Base-by-base conservation (phyloP, 371 early-diverging fungal species). In the Apophysomyces variabilis region DNA sequence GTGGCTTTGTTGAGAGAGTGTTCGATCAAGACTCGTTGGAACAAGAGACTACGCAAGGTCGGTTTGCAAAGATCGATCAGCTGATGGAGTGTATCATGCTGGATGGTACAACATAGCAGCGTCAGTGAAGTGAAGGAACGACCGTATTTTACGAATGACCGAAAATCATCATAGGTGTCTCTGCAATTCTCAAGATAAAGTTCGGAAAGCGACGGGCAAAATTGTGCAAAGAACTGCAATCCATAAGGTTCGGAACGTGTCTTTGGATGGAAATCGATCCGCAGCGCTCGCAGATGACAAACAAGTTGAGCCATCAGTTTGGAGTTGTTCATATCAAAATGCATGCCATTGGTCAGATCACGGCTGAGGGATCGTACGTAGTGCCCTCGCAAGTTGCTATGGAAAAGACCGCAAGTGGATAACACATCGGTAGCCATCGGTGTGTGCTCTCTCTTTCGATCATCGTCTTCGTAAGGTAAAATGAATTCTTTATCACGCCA, bases 401-500 rank as follows among this genome's bases (percentile, higher is more conserved):
- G 70, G 32, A 73, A 74, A 1, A 70, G 60, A 13, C 73, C 72
- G 45, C 61, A 64, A 45, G 66, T 65, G 0, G 76, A 62, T 5
- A 82, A 45, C 38, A 82, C 67, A 37, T 82, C 79, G 0, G 82
- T 82, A 1, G 82, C 79, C 58, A 72, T 70, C 12, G 70, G 74
- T 36, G 64, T 45, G 14, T 61, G 50, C 11, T 62, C 60, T n/a
- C 54, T 63, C 39, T 60, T 71, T 11, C 45, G 46, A 39, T 77
- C 61, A 50, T 79, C 79, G 14, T 76, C 67, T 54, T 73, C 76
- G 21, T 71, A 61, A 18, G 80, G 80, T 13, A 83, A 39, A n/a
- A 83, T 76, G 57, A 82, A 79, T 56, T 80, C 83, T 58, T 83
- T 79, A 43, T 80, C 74, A 64, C 75, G 73, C 83, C 83, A 83